Evolutionary conservation across 169 alveolate genomes (phyloP), one percentile per base, ranked within the genome.

Genomic region (Fabrea salina): DNA sequence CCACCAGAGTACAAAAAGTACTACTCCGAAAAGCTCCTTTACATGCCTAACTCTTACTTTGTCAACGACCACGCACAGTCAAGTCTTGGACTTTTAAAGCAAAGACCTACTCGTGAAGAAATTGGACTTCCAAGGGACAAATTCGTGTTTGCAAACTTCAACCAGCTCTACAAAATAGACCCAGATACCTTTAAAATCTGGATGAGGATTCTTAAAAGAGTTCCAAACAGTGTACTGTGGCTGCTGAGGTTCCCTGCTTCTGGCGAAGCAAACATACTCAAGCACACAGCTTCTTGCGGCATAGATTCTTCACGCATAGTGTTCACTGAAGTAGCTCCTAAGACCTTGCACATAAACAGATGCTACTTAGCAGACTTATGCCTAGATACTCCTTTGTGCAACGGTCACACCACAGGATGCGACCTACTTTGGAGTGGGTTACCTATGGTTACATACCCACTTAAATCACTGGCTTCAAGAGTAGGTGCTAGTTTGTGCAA

Each of bases 21-120:
- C 33, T 83, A 78, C 43, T 5, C 77, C 41, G 89, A 83, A 56
- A 83, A 83, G 33, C 50, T 75, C 5, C 59, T 83, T 19, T 83
- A 68, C 47, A 83, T 83, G 89, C 89, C 89, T 50, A 30, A 83
- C 56, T 50, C 82, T 11, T 83, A 83, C 59, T 83, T 83, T 43
- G 82, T 78, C 22, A 83, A 83, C 40, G 89, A 83, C 72, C 74
- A 83, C 58, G 8, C 6, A 25, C 78, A 83, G 57, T 39, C 82
- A 1, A 27, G 51, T 8, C 41, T 39, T 16, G 44, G 78, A 19
- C 72, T 78, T 30, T 51, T 83, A 6, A 43, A 49, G 30, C 33
- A n/a, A 30, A 49, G 85, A 30, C 75, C 85, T 8, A 56, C 47
- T 32, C 0, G 89, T 30, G 5, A 11, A 22, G 56, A 75, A 11